phyloP scores from a whole-genome alignment of 805 yeast genomes.

The Cyberlindnera mississippiensis region DNA sequence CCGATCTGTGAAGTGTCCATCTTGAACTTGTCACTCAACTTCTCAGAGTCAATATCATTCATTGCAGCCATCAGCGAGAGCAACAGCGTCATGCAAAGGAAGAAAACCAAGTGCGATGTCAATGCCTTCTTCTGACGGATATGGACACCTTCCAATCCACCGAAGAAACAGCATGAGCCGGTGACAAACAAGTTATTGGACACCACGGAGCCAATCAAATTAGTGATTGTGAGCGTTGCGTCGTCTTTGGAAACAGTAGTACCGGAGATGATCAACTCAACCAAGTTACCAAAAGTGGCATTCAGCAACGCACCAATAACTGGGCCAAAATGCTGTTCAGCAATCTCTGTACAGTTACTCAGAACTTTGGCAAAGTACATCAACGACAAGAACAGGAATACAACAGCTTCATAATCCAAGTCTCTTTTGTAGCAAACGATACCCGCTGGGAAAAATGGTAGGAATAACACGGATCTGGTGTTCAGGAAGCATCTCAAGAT shows the following conservation, averaged over 20 bases:
- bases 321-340: slow-evolving; percentile 30
- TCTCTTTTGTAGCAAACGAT: slow-evolving; percentile 16
- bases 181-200: slow-evolving; percentile 39
- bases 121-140: slow-evolving; percentile 17
- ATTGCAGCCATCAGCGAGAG: slow-evolving; percentile 19
- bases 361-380: slow-evolving; percentile 25
- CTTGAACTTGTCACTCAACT: slow-evolving; percentile 14
- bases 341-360: slow-evolving; percentile 24
- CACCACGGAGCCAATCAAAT: slow-evolving; percentile 45
- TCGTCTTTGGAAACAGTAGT: slow-evolving; percentile 46
- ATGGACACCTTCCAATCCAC: slow-evolving; percentile 19
- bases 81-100: slow-evolving; percentile 18
- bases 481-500: slow-evolving; percentile 16
- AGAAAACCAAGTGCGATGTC: slow-evolving; percentile 19
- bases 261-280: slow-evolving; percentile 46
- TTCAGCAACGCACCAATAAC: slow-evolving; percentile 46
- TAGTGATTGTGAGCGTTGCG: slow-evolving; percentile 45
- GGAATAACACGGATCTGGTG: slow-evolving; percentile 18
- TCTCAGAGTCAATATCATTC: slow-evolving; percentile 15
- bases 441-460: slow-evolving; percentile 24
- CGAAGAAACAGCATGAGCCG: slow-evolving; percentile 25
- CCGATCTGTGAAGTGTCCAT: slow-evolving; percentile 22
- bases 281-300: slow-evolving; percentile 50
- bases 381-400: slow-evolving; percentile 20
- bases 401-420: slow-evolving; percentile 21